Evolutionary conservation across 2,329 filamentous ascomycete genomes (phyloP), one percentile per base, ranked within the genome.

Genomic region (Fusarium scirpi): DNA sequence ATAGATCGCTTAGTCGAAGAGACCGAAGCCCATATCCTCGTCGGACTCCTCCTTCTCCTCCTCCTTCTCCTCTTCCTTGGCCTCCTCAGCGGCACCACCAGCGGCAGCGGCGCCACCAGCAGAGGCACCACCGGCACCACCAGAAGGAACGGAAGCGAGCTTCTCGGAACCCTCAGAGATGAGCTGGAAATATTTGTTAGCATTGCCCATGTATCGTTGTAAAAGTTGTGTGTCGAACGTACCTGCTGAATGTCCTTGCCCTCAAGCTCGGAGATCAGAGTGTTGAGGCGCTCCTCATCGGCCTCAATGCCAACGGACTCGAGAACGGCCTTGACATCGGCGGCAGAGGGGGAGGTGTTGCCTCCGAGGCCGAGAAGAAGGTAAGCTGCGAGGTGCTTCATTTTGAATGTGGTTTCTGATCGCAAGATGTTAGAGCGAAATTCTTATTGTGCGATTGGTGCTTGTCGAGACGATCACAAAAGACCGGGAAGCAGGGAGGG

Each of bases 301-400:
- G 93, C 92, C 87, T 99, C 96, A 76, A 98, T 94, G 80, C 96
- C 96, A 81, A 98, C 96, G 77, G 95, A 93, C 80, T 90, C 90
- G 82, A 99, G 93, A 79, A 99, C 94, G 72, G 81, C 82, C 88
- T 93, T 96, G 89, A 99, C 86, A 82, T 98, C 94, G 76, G 84
- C 84, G 79, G 92, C 93, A 74, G 92, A 94, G 78, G 96, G 96
- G 74, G 90, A 90, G 87, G 89, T 84, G 90, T 98, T 98, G 86
- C 96, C 96, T 83, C 89, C 95, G 78, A 98, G 92, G 87, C 87
- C 86, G 85, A 98, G 93, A 82, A 99, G 95, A 82, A 99, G 94
- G 91, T 97, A 98, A 83, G 96, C 95, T 83, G 96, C 96, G 88
- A 99, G 92, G 88, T 98, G 92, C 94, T 99, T 98, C 96, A 99